These are phyloP conservation scores for Mycena vitilis DNA, from an alignment of 768 basidiomycete species.

Conservation along the genomic window DNA sequence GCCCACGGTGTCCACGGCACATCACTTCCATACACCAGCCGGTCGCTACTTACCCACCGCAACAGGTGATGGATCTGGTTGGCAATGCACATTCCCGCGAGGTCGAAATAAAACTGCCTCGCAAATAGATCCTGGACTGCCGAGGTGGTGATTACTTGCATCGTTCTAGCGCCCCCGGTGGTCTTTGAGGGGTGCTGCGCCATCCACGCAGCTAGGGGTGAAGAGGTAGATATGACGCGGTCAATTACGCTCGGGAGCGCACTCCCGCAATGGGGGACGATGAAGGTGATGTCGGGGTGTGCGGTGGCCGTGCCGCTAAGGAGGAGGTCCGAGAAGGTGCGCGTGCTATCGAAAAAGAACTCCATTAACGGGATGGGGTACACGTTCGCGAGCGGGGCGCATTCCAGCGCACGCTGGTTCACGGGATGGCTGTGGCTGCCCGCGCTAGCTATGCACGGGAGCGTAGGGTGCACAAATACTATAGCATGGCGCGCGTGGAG, in stretches of 20 bases:
- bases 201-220: too few species aligned
- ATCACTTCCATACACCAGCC: too few species aligned
- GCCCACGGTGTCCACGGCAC: too few species aligned
- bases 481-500: slow-evolving; percentile 18
- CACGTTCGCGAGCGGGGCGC: slow-evolving; percentile 14
- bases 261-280: slow-evolving; percentile 28
- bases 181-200: too few species aligned
- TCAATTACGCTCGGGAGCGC: neutral
- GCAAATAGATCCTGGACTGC: too few species aligned
- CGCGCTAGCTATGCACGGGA: slow-evolving; percentile 16
- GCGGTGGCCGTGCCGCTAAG: slow-evolving; percentile 25
- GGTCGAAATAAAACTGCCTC: too few species aligned
- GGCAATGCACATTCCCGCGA: too few species aligned
- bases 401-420: neutral
- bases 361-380: slow-evolving; percentile 26
- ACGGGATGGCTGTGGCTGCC: slow-evolving; percentile 14
- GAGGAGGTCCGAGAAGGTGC: slow-evolving; percentile 27
- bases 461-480: slow-evolving; percentile 25
- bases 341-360: slow-evolving; percentile 29
- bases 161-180: too few species aligned
- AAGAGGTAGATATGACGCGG: too few species aligned
- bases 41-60: too few species aligned
- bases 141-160: too few species aligned
- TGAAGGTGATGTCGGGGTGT: slow-evolving; percentile 24
- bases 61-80: too few species aligned